Evolutionary conservation across 2,329 filamentous ascomycete species (phyloP).

Genomic region (Tolypocladium nubicola): DNA sequence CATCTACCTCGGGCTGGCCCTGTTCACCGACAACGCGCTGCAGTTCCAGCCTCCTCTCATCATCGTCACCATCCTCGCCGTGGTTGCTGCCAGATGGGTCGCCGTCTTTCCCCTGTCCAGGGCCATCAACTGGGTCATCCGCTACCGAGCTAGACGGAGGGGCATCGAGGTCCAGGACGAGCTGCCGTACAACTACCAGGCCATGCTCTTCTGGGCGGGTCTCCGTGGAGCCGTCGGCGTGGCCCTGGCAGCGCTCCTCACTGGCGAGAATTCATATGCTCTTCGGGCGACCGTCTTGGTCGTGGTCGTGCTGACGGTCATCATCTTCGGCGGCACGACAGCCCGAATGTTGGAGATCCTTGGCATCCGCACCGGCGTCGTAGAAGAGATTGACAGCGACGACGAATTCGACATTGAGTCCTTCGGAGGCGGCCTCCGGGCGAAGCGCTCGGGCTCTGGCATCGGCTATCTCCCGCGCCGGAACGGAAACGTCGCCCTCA

Average conservation of each 20-base stretch:
- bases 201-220: slow-evolving; percentile 99
- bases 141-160: slow-evolving; percentile 68
- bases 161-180: slow-evolving; percentile 73
- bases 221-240: slow-evolving; percentile 92
- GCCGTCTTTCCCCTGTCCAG: slow-evolving; percentile 89
- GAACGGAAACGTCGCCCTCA: slow-evolving; percentile 49
- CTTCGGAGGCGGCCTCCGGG: slow-evolving; percentile 61
- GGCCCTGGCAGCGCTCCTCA: slow-evolving; percentile 79
- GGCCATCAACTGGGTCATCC: slow-evolving; percentile 85
- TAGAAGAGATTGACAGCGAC: slow-evolving; percentile 94
- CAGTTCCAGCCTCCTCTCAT: slow-evolving; percentile 94
- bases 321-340: slow-evolving; percentile 96
- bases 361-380: slow-evolving; percentile 90
- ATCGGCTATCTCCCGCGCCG: slow-evolving; percentile 68
- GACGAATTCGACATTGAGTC: slow-evolving; percentile 96
- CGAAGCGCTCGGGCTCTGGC: slow-evolving; percentile 66
- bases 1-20: slow-evolving; percentile 89
- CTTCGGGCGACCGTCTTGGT: slow-evolving; percentile 93
- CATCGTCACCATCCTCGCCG: slow-evolving; percentile 81
- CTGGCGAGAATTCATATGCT: slow-evolving; percentile 69
- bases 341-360: slow-evolving; percentile 96
- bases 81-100: slow-evolving; percentile 84
- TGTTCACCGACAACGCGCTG: slow-evolving; percentile 83
- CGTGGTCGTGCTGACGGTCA: slow-evolving; percentile 93
- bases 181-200: slow-evolving; percentile 88